Percentiles rank a stretch among this genome's conserved stretches.
Conservation (phyloP, 257 asterid species). For the Handroanthus guayacan region DNA sequence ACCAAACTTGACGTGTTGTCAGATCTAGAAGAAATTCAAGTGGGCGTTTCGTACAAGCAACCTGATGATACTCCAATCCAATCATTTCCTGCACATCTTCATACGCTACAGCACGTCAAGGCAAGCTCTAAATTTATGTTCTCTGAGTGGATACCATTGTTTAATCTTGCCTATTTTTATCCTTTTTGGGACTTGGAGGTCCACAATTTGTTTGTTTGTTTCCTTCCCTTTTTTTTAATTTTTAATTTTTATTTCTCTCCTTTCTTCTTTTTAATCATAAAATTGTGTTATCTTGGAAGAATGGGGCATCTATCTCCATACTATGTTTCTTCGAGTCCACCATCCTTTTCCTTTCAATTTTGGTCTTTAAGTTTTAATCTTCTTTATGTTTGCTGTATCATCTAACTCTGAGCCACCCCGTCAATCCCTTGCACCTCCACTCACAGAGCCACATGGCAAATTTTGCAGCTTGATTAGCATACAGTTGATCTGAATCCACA, state of each 20-base stretch:
- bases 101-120: constrained; percentile 73
- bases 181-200: background rate
- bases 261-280: too few species aligned
- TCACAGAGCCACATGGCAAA: too few species aligned
- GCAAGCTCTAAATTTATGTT: constrained; percentile 43
- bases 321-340: background rate
- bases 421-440: too few species aligned
- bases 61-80: constrained; percentile 64
- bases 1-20: constrained; percentile 96
- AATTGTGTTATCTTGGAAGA: background rate
- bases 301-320: background rate
- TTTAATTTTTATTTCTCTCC: too few species aligned
- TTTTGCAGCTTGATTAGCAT: too few species aligned
- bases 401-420: too few species aligned
- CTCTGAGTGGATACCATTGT: background rate
- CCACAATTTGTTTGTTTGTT: background rate
- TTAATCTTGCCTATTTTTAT: background rate
- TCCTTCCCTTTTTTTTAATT: too few species aligned
- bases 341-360: background rate
- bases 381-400: too few species aligned
- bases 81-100: constrained; percentile 86
- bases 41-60: constrained; percentile 79
- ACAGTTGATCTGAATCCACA: too few species aligned
- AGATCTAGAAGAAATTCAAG: constrained; percentile 71
- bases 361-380: too few species aligned